Conservation (phyloP, 2,329 filamentous ascomycete species). For the Fusarium sp. region DNA sequence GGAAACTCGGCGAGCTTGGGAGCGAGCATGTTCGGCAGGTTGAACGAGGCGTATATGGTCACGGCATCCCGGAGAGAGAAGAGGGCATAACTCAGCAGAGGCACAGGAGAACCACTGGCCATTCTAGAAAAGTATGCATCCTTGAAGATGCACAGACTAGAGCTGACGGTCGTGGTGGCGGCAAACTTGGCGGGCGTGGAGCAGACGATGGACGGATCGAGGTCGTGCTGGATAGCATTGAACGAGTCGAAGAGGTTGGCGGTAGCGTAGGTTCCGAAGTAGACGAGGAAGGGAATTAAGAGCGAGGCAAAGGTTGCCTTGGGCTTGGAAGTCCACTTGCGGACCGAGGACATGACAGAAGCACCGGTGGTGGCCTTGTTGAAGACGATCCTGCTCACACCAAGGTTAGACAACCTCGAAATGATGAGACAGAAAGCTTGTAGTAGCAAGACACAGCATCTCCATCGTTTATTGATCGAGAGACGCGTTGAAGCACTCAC, state of each 20-base stretch:
- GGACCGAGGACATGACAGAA: constrained; percentile 36
- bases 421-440: neutral
- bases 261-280: constrained; percentile 44
- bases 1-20: constrained; percentile 40
- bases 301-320: constrained; percentile 35
- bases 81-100: constrained; percentile 37
- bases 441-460: neutral
- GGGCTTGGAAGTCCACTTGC: constrained; percentile 38
- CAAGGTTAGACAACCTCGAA: constrained; percentile 7
- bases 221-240: constrained; percentile 31
- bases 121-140: constrained; percentile 40
- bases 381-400: constrained; percentile 29
- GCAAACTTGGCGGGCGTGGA: constrained; percentile 39
- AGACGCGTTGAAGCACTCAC: constrained; percentile 13
- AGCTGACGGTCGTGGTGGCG: constrained; percentile 29
- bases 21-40: constrained; percentile 38
- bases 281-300: constrained; percentile 42
- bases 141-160: constrained; percentile 28
- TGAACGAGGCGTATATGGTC: constrained; percentile 43
- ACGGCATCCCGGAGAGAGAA: constrained; percentile 40
- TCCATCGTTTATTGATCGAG: neutral
- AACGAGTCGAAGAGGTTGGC: constrained; percentile 43
- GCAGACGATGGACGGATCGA: constrained; percentile 33
- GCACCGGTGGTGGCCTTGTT: constrained; percentile 39
- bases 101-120: constrained; percentile 29